Evolutionary conservation across 352 stramenopile species (phyloP), one percentile per base, ranked within the genome.

Genomic region (Hyaloperonospora arabidopsidis): DNA sequence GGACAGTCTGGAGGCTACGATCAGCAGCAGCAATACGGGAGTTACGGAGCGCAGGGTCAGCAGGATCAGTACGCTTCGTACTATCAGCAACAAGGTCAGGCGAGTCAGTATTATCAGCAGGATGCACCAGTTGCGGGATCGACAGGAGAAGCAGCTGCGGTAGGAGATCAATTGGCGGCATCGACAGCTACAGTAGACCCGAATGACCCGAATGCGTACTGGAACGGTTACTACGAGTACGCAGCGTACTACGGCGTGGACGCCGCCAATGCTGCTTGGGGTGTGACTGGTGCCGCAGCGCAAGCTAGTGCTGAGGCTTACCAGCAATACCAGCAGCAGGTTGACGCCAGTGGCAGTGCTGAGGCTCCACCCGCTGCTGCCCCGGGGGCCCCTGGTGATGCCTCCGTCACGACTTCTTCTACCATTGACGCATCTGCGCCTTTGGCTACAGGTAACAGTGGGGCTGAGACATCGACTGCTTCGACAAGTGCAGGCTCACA

Each of bases 171-270:
- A 43, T 13, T 52, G 10, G 34, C 68, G 5, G 36, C 65, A 25
- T 55, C 66, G 2, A 52, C 61, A 15, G 52, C 76, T 5, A 67
- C 74, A 29, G 71, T 72, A 8, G 84, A 94, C 29, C 81, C 84
- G 35, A 94, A 93, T 49, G 84, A 94, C 49, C 84, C 81, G 46
- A 92, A 94, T 56, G 78, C 84, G 2, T 94, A 93, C 56, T 94
- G 84, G 84, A 93, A 93, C 28, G 84, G 84, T 13, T 94, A 87
- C 54, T 92, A 94, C 64, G 84, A 92, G 52, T 94, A 94, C 48
- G 84, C 84, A 15, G 84, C 82, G 5, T 94, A 94, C 62, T 94
- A 94, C 40, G 84, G 84, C 6, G 76, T 92, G 43, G 82, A 94
- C 48, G 84, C 82, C 1, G 84, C 84, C 2, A 93, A 93, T 36